A percentile compares a stretch with the other conserved stretches of the same genome.
Evolutionary conservation across 139 green algal genomes (phyloP).

Genomic region (Tetradesmus obliquus): DNA sequence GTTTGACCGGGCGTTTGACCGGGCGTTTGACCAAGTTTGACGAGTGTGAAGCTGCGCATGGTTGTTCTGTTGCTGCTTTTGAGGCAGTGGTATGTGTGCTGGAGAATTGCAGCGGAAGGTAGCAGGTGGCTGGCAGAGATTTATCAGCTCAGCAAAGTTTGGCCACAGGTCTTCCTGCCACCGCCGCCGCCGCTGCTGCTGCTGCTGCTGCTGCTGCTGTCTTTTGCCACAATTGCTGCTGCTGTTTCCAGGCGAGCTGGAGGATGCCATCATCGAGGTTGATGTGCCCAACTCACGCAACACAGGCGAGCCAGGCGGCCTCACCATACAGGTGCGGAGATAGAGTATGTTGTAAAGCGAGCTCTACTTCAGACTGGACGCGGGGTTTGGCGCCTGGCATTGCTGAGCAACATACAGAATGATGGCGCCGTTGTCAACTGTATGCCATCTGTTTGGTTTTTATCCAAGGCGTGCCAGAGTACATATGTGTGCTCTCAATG

Average conservation of each 20-base stretch:
- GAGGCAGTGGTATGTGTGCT: background rate
- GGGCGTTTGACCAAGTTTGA: background rate
- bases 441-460: too few species aligned
- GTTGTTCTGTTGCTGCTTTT: too few species aligned
- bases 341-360: background rate
- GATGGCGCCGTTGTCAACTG: background rate
- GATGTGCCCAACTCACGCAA: conserved; percentile 64
- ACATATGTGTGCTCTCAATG: background rate
- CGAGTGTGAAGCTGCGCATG: background rate
- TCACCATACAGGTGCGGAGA: conserved; percentile 26
- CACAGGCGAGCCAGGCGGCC: background rate
- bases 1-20: background rate
- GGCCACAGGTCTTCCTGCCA: too few species aligned
- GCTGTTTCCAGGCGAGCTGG: conserved; percentile 67
- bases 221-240: background rate
- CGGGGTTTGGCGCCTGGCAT: background rate
- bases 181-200: too few species aligned
- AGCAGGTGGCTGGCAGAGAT: too few species aligned
- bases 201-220: background rate
- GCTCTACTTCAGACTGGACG: background rate
- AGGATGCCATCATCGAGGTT: conserved; percentile 76
- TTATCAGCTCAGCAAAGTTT: too few species aligned
- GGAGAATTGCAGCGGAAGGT: background rate
- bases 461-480: background rate
- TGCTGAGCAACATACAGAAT: background rate